A percentile compares a stretch with the other conserved stretches of the same genome.
These are phyloP conservation scores for Pseudomonodictys pantanalensis DNA, from an alignment of 495 filamentous ascomycete species.

Conservation along the genomic window DNA sequence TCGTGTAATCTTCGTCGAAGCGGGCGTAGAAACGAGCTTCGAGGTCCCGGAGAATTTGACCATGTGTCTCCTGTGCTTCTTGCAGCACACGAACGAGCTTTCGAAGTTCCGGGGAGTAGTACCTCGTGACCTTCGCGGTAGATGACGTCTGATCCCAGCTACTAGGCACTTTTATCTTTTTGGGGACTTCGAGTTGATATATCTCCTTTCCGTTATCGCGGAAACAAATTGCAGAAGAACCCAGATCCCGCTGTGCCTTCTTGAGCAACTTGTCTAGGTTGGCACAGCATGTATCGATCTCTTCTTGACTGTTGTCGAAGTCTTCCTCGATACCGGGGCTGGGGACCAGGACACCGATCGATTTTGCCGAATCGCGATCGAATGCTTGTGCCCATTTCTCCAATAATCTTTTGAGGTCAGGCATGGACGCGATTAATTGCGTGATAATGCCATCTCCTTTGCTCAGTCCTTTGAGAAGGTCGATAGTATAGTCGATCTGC, in stretches of 20 bases:
- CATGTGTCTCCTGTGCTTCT: conserved; percentile 92
- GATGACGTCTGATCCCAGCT: conserved; percentile 95
- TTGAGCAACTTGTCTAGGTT: conserved; percentile 71
- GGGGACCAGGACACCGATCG: conserved; percentile 75
- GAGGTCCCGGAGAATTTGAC: conserved; percentile 87
- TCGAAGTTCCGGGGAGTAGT: conserved; percentile 84
- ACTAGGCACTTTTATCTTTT: conserved; percentile 80
- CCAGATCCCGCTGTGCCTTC: conserved; percentile 64
- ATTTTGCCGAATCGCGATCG: conserved; percentile 74
- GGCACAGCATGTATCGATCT: conserved; percentile 65
- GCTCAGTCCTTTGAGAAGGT: conserved; percentile 66
- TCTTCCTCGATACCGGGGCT: conserved; percentile 87
- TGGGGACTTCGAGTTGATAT: conserved; percentile 90
- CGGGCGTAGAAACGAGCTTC: conserved; percentile 76
- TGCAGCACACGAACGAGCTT: conserved; percentile 78
- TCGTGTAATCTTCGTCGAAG: conserved; percentile 82
- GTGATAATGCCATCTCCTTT: conserved; percentile 78
- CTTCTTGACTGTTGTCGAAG: conserved; percentile 82
- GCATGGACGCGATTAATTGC: conserved; percentile 78
- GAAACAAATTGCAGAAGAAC: conserved; percentile 69
- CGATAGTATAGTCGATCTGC: conserved; percentile 89
- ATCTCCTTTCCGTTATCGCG: conserved; percentile 94
- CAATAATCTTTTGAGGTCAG: conserved; percentile 69
- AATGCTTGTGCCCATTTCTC: conserved; percentile 91
- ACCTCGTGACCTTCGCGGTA: conserved; percentile 85